Evolutionary conservation across 352 stramenopile species (phyloP).

Genomic region (Phytophthora litchii): DNA sequence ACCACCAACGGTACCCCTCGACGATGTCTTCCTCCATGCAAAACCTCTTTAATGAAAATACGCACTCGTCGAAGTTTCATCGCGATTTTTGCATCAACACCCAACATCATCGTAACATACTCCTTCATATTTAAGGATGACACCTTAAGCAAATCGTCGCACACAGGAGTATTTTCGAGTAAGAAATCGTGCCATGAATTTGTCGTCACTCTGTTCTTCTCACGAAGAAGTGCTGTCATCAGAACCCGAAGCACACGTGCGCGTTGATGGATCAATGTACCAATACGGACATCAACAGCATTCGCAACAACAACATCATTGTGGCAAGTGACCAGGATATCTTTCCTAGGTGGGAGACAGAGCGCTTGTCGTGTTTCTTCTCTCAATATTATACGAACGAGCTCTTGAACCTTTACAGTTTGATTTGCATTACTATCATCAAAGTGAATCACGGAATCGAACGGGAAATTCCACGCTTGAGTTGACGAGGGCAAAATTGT

Average conservation of each 20-base stretch:
- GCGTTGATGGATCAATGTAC: slow-evolving; percentile 18
- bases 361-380: slow-evolving; percentile 12
- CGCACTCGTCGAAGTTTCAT: slow-evolving; percentile 42
- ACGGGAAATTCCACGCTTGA: slow-evolving; percentile 6
- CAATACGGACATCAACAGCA: slow-evolving; percentile 17
- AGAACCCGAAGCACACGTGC: slow-evolving; percentile 37
- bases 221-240: slow-evolving; percentile 21
- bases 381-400: slow-evolving; percentile 21
- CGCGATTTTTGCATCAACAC: slow-evolving; percentile 39
- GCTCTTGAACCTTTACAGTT: slow-evolving; percentile 7
- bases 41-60: slow-evolving; percentile 23
- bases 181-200: slow-evolving; percentile 26
- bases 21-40: slow-evolving; percentile 11
- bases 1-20: not conserved
- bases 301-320: slow-evolving; percentile 20
- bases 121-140: slow-evolving; percentile 28
- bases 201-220: slow-evolving; percentile 3
- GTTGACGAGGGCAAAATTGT: not conserved
- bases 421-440: slow-evolving; percentile 14
- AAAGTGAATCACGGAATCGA: slow-evolving; percentile 22
- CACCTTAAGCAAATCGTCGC: slow-evolving; percentile 34
- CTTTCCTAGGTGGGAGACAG: slow-evolving; percentile 20
- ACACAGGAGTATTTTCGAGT: slow-evolving; percentile 13
- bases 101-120: slow-evolving; percentile 20
- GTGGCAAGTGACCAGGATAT: slow-evolving; percentile 18